phyloP scores from a whole-genome alignment of 2,329 filamentous ascomycete species.

The Fusarium abutilonis region DNA sequence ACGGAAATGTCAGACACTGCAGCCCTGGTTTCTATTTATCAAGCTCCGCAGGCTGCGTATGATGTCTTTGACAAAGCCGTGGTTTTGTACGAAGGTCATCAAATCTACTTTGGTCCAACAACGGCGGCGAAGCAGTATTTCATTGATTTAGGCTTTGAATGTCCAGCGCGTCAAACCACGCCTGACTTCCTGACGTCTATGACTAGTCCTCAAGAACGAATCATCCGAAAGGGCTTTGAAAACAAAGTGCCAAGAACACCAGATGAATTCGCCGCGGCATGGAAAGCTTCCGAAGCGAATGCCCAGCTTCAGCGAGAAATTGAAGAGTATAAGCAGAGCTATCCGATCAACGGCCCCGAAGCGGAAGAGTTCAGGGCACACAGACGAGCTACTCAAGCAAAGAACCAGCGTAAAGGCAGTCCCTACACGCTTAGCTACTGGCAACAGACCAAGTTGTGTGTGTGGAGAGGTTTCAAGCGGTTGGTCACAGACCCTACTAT shows the following conservation, averaged over 20 bases:
- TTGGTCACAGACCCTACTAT: constrained; percentile 53
- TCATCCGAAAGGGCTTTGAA: constrained; percentile 47
- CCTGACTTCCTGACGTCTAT: constrained; percentile 74
- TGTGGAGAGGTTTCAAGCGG: constrained; percentile 51
- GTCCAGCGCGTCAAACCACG: constrained; percentile 65
- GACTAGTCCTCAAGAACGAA: constrained; percentile 52
- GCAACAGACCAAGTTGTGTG: constrained; percentile 36
- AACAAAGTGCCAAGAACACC: constrained; percentile 48
- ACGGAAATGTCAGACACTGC: constrained; percentile 68
- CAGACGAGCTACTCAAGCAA: constrained; percentile 58
- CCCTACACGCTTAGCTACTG: constrained; percentile 40
- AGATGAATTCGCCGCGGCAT: constrained; percentile 51
- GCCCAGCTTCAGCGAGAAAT: constrained; percentile 59
- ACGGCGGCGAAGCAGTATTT: constrained; percentile 44
- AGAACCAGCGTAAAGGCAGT: constrained; percentile 45
- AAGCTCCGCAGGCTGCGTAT: constrained; percentile 59
- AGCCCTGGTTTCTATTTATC: constrained; percentile 71
- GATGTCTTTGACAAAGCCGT: constrained; percentile 73
- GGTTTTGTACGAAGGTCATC: constrained; percentile 73
- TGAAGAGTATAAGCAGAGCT: constrained; percentile 57
- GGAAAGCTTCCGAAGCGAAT: constrained; percentile 41
- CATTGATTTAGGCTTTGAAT: constrained; percentile 64
- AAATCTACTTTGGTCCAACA: constrained; percentile 60
- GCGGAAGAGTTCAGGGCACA: constrained; percentile 59
- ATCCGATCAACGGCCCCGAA: constrained; percentile 52